Base-by-base conservation (phyloP, 2,329 filamentous ascomycete genomes). In the Ascochyta pisi region DNA sequence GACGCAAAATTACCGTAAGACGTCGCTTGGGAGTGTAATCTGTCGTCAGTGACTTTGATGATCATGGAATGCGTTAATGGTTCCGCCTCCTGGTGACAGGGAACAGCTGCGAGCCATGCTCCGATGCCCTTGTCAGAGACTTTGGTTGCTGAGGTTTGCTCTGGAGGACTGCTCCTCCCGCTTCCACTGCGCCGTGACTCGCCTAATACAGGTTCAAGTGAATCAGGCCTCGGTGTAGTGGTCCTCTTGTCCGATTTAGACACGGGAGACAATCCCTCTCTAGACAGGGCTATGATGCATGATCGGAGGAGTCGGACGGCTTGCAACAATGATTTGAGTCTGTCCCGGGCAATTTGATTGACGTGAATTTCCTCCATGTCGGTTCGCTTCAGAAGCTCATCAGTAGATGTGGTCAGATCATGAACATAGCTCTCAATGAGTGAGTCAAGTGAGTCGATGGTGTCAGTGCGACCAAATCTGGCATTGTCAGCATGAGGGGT, bases 91-190 rank as follows among this genome's bases (percentile, higher is more conserved):
- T 62, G 60, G 38, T 60, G 66, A n/a, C 54, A 62, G 7, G 67
- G 64, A 10, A 72, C 64, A 38, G 68, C 64, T 10, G 68, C 67
- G 23, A 72, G 66, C 69, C 69, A 72, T 12, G 64, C 68, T 2
- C 68, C 67, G 16, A 72, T 71, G 7, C 66, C 63, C 38, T 63
- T 63, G 23, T 58, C 46, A 15, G 54, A 57, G 6, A 40, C 35
- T 22, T 56, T 56, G n/a, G 38, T 51, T 22, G 47, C 43, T 16
- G 52, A 37, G 23, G 60, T 45, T 29, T 61, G 50, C 13, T 61
- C 52, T 13, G 61, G 50, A n/a, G 63, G 60, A 19, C 45, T 47
- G 46, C 44, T 38, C n/a, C 54, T 62, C 10, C 58, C 57, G 33
- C 57, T 63, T 13, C 54, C 54, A 40, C 66, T 65, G n/a, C 67